A percentile compares a stretch with the other conserved stretches of the same genome.
Conservation (phyloP, 1,139 yeast species). For the Saccharomyces hybrid region DNA sequence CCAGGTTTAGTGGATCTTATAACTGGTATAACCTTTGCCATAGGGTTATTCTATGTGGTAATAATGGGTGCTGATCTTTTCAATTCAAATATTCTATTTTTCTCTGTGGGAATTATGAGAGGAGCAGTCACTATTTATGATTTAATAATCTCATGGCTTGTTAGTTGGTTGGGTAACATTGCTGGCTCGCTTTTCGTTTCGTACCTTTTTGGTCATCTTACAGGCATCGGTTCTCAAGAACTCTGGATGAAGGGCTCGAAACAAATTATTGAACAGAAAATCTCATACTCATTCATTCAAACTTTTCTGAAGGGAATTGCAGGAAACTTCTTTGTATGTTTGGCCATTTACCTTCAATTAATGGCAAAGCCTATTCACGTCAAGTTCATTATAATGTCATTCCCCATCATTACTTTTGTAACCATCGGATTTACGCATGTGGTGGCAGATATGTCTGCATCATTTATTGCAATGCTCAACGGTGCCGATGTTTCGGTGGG, state of each 20-base stretch:
- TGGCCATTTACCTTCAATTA: slow-evolving; percentile 67
- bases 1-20: slow-evolving; percentile 48
- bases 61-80: slow-evolving; percentile 31
- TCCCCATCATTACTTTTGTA: slow-evolving; percentile 71
- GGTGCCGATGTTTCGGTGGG: slow-evolving; percentile 57
- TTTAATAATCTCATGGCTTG: slow-evolving; percentile 55
- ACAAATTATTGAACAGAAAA: slow-evolving; percentile 42
- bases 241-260: slow-evolving; percentile 41
- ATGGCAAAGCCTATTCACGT: slow-evolving; percentile 79
- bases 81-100: slow-evolving; percentile 63
- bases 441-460: slow-evolving; percentile 70
- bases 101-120: slow-evolving; percentile 57
- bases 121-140: slow-evolving; percentile 63
- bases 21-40: slow-evolving; percentile 54
- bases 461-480: slow-evolving; percentile 59
- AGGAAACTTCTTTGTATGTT: slow-evolving; percentile 67
- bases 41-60: slow-evolving; percentile 67
- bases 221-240: slow-evolving; percentile 40
- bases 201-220: slow-evolving; percentile 50
- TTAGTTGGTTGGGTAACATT: slow-evolving; percentile 59
- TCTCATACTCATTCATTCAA: slow-evolving; percentile 43
- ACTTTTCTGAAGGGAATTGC: slow-evolving; percentile 59
- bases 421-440: slow-evolving; percentile 68
- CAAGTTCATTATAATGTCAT: slow-evolving; percentile 49
- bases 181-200: slow-evolving; percentile 58